Evolutionary conservation across 179 eudicot genomes (phyloP).

Genomic region (Dionaea muscipula): DNA sequence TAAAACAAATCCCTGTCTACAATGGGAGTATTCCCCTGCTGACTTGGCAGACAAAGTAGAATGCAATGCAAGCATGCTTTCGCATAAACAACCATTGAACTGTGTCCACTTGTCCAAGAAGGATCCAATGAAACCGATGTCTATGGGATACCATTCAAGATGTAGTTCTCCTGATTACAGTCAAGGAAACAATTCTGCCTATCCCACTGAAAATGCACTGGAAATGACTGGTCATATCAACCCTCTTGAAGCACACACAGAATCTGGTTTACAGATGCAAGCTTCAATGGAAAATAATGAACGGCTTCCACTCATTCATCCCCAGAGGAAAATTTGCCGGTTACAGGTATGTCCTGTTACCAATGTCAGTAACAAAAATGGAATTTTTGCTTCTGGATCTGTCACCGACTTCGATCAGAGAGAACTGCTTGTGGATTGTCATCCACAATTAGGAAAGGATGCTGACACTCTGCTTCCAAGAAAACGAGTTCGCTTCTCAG

Average conservation of each 20-base stretch:
- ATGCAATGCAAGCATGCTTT: constrained; percentile 12
- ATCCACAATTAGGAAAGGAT: constrained; percentile 12
- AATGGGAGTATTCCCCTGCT: constrained; percentile 11
- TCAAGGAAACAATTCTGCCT: constrained; percentile 14
- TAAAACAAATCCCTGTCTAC: constrained; percentile 10
- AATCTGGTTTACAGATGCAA: constrained; percentile 19
- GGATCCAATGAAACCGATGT: constrained; percentile 5
- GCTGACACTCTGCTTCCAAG: constrained; percentile 17
- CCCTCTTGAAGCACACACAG: constrained; percentile 15
- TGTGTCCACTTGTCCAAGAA: constrained; percentile 9
- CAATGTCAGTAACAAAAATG: constrained; percentile 15
- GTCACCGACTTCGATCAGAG: constrained; percentile 10
- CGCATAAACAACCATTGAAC: constrained; percentile 10
- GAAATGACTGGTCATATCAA: constrained; percentile 7
- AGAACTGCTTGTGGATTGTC: constrained; percentile 16
- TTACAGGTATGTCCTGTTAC: constrained; percentile 19
- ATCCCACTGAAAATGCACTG: constrained; percentile 7
- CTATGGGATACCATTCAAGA: constrained; percentile 7
- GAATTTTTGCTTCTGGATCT: constrained; percentile 16
- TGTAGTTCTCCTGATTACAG: constrained; percentile 12
- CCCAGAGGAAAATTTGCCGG: constrained; percentile 17
- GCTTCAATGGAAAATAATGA: constrained; percentile 16
- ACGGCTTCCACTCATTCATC: constrained; percentile 23
- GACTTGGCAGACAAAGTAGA: constrained; percentile 13
- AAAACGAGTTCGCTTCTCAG: constrained; percentile 64